phyloP scores from a whole-genome alignment of 768 basidiomycete genomes.

The Trichaptum fuscoviolaceum region DNA sequence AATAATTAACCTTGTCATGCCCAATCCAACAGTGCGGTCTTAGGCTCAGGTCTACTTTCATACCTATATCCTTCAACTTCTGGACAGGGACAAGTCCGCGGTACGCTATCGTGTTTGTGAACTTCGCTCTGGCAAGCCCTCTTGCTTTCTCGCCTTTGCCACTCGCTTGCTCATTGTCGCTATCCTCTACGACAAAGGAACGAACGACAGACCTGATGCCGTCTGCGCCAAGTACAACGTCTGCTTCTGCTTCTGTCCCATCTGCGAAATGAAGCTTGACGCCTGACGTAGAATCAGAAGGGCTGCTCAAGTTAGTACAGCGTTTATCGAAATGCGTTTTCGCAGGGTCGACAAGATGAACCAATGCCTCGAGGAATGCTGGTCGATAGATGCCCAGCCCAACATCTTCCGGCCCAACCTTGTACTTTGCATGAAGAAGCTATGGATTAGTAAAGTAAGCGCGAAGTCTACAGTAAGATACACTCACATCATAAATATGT shows the following conservation, averaged over 20 bases:
- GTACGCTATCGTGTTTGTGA: conserved; percentile 44
- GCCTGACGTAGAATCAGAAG: conserved; percentile 19
- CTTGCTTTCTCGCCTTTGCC: conserved; percentile 2
- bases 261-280: conserved; percentile 41
- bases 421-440: conserved; percentile 24
- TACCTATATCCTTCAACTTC: conserved; percentile 34
- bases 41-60: conserved; percentile 32
- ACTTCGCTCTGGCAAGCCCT: conserved; percentile 18
- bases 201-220: conserved; percentile 39
- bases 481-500: conserved; percentile 38
- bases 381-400: conserved; percentile 48
- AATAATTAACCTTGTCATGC: conserved; percentile 34
- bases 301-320: conserved; percentile 23
- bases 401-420: conserved; percentile 26
- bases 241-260: conserved; percentile 39
- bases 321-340: conserved; percentile 47
- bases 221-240: conserved; percentile 46
- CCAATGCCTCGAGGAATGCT: conserved; percentile 43
- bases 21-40: conserved; percentile 41
- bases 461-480: background rate
- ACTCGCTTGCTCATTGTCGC: conserved; percentile 20
- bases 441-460: background rate
- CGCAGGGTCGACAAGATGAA: conserved; percentile 35
- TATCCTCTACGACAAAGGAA: conserved; percentile 28
- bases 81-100: conserved; percentile 41